Evolutionary conservation across 1,139 yeast genomes (phyloP).

Genomic region (Saccharomyces uvarum): DNA sequence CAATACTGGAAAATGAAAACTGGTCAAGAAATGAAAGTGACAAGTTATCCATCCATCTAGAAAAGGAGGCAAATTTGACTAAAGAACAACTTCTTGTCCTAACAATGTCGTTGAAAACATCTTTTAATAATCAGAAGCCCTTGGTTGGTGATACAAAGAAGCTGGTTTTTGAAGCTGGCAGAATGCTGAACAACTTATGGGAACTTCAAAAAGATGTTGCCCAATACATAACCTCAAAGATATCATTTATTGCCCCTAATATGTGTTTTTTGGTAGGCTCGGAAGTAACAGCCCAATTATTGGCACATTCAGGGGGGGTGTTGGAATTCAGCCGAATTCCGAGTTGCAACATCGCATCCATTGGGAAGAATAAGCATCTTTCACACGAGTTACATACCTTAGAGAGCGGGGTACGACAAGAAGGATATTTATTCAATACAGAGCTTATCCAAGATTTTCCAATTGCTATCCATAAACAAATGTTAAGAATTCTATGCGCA

Average conservation of each 20-base stretch:
- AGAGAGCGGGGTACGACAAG: constrained; percentile 44
- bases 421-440: constrained; percentile 55
- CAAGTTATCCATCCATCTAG: constrained; percentile 33
- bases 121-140: constrained; percentile 25
- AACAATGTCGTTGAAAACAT: constrained; percentile 61
- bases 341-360: constrained; percentile 72
- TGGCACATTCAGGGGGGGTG: constrained; percentile 67
- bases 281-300: constrained; percentile 62
- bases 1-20: constrained; percentile 40
- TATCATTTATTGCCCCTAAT: constrained; percentile 66
- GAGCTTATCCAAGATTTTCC: constrained; percentile 48
- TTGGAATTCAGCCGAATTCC: constrained; percentile 65
- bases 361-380: constrained; percentile 53
- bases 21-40: constrained; percentile 31
- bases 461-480: constrained; percentile 54
- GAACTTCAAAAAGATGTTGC: constrained; percentile 41
- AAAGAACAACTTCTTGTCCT: constrained; percentile 66
- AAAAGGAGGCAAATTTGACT: constrained; percentile 15
- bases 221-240: constrained; percentile 48
- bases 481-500: constrained; percentile 71
- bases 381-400: constrained; percentile 41
- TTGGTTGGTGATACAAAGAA: constrained; percentile 37
- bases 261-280: constrained; percentile 67
- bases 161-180: constrained; percentile 41
- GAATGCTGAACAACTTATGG: constrained; percentile 41